Conservation (phyloP, 2,329 filamentous ascomycete genomes). For the Curvularia hawaiiensis region DNA sequence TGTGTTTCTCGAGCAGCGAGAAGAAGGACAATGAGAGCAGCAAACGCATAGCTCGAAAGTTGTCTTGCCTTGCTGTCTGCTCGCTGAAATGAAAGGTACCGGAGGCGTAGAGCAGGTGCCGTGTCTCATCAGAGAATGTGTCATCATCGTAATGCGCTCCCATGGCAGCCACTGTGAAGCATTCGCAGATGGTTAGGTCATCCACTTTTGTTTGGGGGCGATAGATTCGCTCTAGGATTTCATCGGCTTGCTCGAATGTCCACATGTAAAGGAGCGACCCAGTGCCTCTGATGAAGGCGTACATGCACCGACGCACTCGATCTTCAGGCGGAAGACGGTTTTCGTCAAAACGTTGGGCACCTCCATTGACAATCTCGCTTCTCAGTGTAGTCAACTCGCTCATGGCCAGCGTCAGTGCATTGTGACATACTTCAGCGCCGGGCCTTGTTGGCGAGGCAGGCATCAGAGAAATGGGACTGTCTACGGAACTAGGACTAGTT, state of each 20-base stretch:
- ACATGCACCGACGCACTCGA: conserved; percentile 36
- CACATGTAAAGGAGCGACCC: conserved; percentile 47
- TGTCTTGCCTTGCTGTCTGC: conserved; percentile 34
- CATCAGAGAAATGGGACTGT: conserved; percentile 34
- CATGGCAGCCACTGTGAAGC: conserved; percentile 45
- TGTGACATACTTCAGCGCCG: conserved; percentile 41
- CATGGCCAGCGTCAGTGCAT: conserved; percentile 43
- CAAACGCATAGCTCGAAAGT: conserved; percentile 44
- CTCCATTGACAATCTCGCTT: conserved; percentile 36
- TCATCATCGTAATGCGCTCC: conserved; percentile 47
- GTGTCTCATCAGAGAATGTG: conserved; percentile 39
- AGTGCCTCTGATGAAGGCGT: conserved; percentile 43
- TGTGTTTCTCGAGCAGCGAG: conserved; percentile 46
- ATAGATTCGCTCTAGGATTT: conserved; percentile 45
- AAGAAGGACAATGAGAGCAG: conserved; percentile 45
- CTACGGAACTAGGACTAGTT: conserved; percentile 38
- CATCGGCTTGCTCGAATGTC: conserved; percentile 38
- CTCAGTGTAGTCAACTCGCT: conserved; percentile 41
- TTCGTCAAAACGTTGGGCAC: conserved; percentile 33
- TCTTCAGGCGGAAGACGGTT: conserved; percentile 38
- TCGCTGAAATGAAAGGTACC: conserved; percentile 43
- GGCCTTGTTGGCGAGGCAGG: conserved; percentile 23
- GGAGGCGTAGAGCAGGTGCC: conserved; percentile 41
- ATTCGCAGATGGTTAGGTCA: conserved; percentile 43
- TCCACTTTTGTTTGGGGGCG: conserved; percentile 33